Evolutionary conservation across 441 rosid species (phyloP).

Genomic region (Pelargonium cotyledonis): DNA sequence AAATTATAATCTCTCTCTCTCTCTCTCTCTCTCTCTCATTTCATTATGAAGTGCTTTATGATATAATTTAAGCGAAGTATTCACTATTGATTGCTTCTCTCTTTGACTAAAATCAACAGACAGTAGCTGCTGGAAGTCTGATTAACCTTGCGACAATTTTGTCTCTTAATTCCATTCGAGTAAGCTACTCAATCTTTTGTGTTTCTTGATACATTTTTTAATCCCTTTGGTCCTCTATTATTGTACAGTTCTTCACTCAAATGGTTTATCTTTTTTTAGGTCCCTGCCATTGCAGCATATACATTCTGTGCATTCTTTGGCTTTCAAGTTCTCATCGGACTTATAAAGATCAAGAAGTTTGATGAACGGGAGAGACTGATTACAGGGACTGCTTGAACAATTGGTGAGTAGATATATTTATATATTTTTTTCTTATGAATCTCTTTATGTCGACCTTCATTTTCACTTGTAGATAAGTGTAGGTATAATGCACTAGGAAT

Average conservation of each 20-base stretch:
- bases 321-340: slow-evolving; percentile 72
- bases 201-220: slow-evolving; percentile 7
- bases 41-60: neutral
- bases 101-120: slow-evolving; percentile 40
- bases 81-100: slow-evolving; percentile 12
- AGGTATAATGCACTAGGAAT: neutral
- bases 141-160: slow-evolving; percentile 88
- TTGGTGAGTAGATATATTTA: slow-evolving; percentile 26
- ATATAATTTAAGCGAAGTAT: slow-evolving; percentile 5
- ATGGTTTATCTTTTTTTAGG: slow-evolving; percentile 34
- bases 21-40: neutral
- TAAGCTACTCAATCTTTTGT: slow-evolving; percentile 31
- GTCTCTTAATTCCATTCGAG: slow-evolving; percentile 75
- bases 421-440: neutral
- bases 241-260: slow-evolving; percentile 12
- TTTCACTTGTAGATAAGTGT: neutral
- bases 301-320: slow-evolving; percentile 67
- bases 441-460: neutral
- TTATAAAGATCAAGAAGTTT: slow-evolving; percentile 72
- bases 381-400: slow-evolving; percentile 77
- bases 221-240: slow-evolving; percentile 7
- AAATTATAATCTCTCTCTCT: no score
- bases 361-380: slow-evolving; percentile 82
- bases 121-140: slow-evolving; percentile 91
- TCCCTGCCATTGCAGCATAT: slow-evolving; percentile 68